Base-by-base conservation (phyloP, 176 grass and related monocot genomes). In the Juncus inflexus region DNA sequence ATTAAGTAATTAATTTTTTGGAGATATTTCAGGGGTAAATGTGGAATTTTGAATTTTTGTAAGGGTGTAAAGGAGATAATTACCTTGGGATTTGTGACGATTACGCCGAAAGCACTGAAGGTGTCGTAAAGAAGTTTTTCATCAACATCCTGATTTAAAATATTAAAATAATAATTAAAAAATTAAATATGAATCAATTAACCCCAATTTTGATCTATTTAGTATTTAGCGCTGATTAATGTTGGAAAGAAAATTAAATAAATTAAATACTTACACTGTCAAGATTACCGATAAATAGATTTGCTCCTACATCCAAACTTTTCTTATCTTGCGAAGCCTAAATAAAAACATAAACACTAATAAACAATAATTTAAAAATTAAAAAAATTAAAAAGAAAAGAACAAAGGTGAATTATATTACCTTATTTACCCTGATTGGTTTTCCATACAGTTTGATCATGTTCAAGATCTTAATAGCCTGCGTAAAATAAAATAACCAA, bases 371-470 rank as follows among this genome's bases (percentile, higher is more conserved):
- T 12, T 77, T 69, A 62, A 63, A 60, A 8, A 81, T 57, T 15
- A 54, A 35, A 37, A 1, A 15, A 57, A 55, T 37, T 43, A 12
- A 70, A 63, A 63, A 78, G 47, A n/a, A 15, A 42, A 64, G 19
- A 10, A 67, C 13, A 60, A 12, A 52, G 11, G 60, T 49, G 6
- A 58, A 68, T 35, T 39, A 52, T 39, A 13, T 62, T 28, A 87
- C 95, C 85, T 99, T 99, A 61, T 99, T 99, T 58, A 99, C 95
- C 64, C 95, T 85, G 79, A 99, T 90, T 60, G 95, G 95, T 35
- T 99, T 99, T 67, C 95, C 95, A n/a, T 99, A 99, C 15, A 99
- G 83, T 74, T 99, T 99, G 61, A 99, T 91, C 95, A 99, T 99
- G 78, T 99, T 99, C 78, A 99, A 87, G 78, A 94, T 94, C 61